These are phyloP conservation scores for Kregervanrija pseudodelftensis DNA, from an alignment of 805 yeast genomes.

Conservation along the genomic window DNA sequence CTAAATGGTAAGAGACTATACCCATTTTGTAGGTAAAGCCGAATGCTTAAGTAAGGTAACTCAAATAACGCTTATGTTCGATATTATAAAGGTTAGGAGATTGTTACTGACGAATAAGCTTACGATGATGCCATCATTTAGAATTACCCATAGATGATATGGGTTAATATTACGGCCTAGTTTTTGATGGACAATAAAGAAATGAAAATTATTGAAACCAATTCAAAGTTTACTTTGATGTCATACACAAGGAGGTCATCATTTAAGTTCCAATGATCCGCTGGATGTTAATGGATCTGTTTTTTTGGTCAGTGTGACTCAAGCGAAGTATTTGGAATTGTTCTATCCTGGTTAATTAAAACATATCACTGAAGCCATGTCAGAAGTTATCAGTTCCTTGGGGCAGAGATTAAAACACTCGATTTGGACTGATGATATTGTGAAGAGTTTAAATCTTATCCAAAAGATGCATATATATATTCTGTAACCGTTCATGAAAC, in stretches of 20 bases:
- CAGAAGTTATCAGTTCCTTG: slow-evolving; percentile 23
- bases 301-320: slow-evolving; percentile 27
- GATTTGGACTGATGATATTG: slow-evolving; percentile 33
- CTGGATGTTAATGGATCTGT: slow-evolving; percentile 21
- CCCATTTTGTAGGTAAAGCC: slow-evolving; percentile 27
- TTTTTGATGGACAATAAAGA: slow-evolving; percentile 24
- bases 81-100: no score
- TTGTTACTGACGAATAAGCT: slow-evolving; percentile 24
- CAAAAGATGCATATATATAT: slow-evolving; percentile 29
- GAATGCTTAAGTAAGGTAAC: slow-evolving; percentile 30
- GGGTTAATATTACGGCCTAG: slow-evolving; percentile 9
- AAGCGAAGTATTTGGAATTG: slow-evolving; percentile 40
- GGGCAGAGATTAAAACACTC: slow-evolving; percentile 36
- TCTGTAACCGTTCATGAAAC: slow-evolving; percentile 30
- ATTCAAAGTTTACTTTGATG: slow-evolving; percentile 28
- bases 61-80: slow-evolving; percentile 14
- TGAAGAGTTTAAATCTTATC: neutral
- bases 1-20: slow-evolving; percentile 40
- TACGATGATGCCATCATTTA: slow-evolving; percentile 27
- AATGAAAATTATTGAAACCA: slow-evolving; percentile 18
- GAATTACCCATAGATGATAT: slow-evolving; percentile 6
- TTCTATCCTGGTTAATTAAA: slow-evolving; percentile 27
- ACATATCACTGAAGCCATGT: slow-evolving; percentile 14
- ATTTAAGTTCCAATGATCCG: slow-evolving; percentile 12
- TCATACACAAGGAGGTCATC: slow-evolving; percentile 26